These are phyloP conservation scores for Mycena leptocephala DNA, from an alignment of 768 basidiomycete species.

Conservation along the genomic window DNA sequence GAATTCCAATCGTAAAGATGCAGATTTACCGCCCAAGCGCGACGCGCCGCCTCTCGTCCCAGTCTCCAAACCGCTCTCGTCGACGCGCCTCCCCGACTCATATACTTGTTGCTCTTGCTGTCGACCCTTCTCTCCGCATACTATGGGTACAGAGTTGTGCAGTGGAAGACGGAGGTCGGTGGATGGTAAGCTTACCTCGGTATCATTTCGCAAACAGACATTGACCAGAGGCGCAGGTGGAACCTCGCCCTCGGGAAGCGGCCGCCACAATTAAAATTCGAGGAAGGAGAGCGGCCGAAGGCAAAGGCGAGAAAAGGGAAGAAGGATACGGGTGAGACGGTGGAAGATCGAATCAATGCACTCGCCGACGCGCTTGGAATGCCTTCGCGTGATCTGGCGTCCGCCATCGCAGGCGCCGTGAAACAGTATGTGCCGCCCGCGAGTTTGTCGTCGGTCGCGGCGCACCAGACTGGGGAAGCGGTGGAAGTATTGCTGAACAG, in stretches of 20 bases:
- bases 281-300: background rate
- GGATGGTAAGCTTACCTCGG: slow-evolving; percentile 58
- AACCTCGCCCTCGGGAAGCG: slow-evolving; percentile 60
- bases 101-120: slow-evolving; percentile 63
- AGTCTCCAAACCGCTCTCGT: slow-evolving; percentile 63
- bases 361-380: slow-evolving; percentile 78
- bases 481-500: slow-evolving; percentile 57
- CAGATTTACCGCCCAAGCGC: slow-evolving; percentile 44
- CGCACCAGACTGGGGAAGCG: slow-evolving; percentile 62
- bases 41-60: slow-evolving; percentile 37
- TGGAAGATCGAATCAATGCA: slow-evolving; percentile 73
- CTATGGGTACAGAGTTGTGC: slow-evolving; percentile 65
- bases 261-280: slow-evolving; percentile 42
- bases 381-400: slow-evolving; percentile 72
- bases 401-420: slow-evolving; percentile 75
- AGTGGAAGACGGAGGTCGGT: slow-evolving; percentile 68
- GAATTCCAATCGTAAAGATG: background rate
- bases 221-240: slow-evolving; percentile 53
- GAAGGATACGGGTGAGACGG: slow-evolving; percentile 39
- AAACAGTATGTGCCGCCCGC: slow-evolving; percentile 73
- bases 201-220: background rate
- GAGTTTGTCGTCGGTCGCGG: slow-evolving; percentile 70
- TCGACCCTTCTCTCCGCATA: slow-evolving; percentile 62
- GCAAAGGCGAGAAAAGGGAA: slow-evolving; percentile 19
- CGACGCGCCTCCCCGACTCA: slow-evolving; percentile 64